Base-by-base conservation (phyloP, 257 asterid species). In the Jacaranda mimosifolia region DNA sequence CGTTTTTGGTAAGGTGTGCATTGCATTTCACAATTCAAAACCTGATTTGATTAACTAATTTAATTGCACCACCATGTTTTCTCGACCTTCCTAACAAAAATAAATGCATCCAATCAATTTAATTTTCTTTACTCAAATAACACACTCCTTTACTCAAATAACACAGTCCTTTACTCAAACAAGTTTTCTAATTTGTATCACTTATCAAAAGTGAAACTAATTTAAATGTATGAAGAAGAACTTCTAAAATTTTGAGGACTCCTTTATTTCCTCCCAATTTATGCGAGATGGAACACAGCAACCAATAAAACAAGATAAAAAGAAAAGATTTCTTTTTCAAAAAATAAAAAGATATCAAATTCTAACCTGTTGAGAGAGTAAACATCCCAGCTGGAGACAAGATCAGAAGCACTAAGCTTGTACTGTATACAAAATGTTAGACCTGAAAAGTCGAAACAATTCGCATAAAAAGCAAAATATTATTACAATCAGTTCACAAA, bases 371-470 rank as follows among this genome's bases (percentile, higher is more conserved):
- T 96, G 72, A 93, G 78, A 19, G 97, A 90, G 84, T 85, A 96
- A 35, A 81, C 84, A 1, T 96, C 99, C 98, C 98, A 96, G 85
- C 91, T 90, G 77, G 97, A 89, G 53, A 93, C 98, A 17, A 96
- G 86, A 82, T 93, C 99, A 40, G 96, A 85, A 77, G 99, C 90
- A 82, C 94, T 92, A 73, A 93, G 88, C 84, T 89, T 87, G 91
- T 88, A 91, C 80, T 93, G 88, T 55, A 90, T 92, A 55, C 98
- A 90, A 79, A 84, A 85, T n/a, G 98, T 87, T 26, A 93, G 86
- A 82, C 95, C 98, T 96, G 67, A 79, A 57, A 77, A 26, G 32
- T 45, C 71, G 42, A 3, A 12, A 43, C 14, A 60, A 3, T 14
- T 48, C 40, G 75, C 39, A 63, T 78, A 58, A 49, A 14, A 59